phyloP scores from a whole-genome alignment of 2,329 filamentous ascomycete species.

The Fusarium sp. region DNA sequence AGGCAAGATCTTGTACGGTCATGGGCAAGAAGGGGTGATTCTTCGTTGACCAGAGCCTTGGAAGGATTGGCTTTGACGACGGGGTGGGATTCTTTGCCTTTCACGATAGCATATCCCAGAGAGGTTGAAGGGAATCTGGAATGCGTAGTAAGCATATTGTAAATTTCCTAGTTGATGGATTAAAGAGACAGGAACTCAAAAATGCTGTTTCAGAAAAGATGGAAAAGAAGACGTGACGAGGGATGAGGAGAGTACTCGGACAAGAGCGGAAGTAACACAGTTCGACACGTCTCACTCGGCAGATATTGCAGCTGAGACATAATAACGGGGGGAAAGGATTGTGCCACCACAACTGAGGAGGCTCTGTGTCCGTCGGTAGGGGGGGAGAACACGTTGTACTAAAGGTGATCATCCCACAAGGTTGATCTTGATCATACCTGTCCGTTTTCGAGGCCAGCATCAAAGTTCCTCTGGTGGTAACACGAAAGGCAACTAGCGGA shows the following conservation, averaged over 20 bases:
- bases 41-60: background rate
- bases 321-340: fast-evolving
- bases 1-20: background rate
- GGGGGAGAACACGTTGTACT: background rate
- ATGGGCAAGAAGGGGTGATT: background rate
- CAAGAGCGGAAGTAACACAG: fast-evolving
- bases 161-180: background rate
- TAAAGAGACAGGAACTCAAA: too few species aligned
- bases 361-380: background rate
- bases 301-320: background rate
- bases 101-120: background rate
- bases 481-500: too few species aligned
- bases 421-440: too few species aligned
- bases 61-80: fast-evolving
- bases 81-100: background rate
- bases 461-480: too few species aligned
- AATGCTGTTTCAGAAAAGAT: background rate
- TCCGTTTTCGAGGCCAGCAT: too few species aligned
- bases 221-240: fast-evolving
- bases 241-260: too few species aligned
- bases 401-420: fast-evolving
- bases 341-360: background rate
- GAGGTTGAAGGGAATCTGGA: background rate
- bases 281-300: background rate
- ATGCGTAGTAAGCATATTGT: background rate